phyloP scores from a whole-genome alignment of 129 eudicot genomes.

The Heracleum sosnowskyi region DNA sequence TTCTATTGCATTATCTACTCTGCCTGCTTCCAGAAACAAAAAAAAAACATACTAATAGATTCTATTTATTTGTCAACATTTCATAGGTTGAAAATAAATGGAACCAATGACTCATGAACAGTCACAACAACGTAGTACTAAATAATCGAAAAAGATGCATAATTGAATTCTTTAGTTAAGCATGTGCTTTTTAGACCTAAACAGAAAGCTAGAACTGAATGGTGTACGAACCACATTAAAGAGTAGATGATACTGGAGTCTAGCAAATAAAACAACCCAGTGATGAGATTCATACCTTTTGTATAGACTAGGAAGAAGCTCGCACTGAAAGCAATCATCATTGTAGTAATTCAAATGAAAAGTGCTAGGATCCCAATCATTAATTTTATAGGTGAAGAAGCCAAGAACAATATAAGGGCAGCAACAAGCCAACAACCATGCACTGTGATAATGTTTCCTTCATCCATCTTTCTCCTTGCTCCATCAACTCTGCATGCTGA shows the following conservation, averaged over 20 bases:
- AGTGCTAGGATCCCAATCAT: slow-evolving; percentile 5
- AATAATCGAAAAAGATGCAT: too few relatives aligned
- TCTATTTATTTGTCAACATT: too few relatives aligned
- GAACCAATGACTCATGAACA: too few relatives aligned
- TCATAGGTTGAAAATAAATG: too few relatives aligned
- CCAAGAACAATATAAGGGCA: neutral
- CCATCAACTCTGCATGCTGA: slow-evolving; percentile 12
- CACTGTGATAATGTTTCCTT: slow-evolving; percentile 7
- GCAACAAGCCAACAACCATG: too few relatives aligned
- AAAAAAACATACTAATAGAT: too few relatives aligned
- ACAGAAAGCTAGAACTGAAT: neutral
- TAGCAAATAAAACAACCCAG: slow-evolving; percentile 11
- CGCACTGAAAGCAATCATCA: too few relatives aligned
- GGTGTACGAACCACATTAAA: neutral
- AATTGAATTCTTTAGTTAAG: neutral
- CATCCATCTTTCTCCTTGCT: slow-evolving; percentile 25
- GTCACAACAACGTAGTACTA: too few relatives aligned
- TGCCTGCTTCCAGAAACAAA: too few relatives aligned
- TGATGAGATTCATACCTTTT: slow-evolving; percentile 1
- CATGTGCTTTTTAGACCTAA: neutral
- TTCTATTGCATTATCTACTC: too few relatives aligned
- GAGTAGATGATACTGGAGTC: neutral
- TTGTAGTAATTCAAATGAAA: too few relatives aligned
- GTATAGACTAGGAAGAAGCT: too few relatives aligned
- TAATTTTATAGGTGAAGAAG: neutral